Evolutionary conservation across 805 yeast genomes (phyloP).

Genomic region (Blastobotrys chiropterorum): DNA sequence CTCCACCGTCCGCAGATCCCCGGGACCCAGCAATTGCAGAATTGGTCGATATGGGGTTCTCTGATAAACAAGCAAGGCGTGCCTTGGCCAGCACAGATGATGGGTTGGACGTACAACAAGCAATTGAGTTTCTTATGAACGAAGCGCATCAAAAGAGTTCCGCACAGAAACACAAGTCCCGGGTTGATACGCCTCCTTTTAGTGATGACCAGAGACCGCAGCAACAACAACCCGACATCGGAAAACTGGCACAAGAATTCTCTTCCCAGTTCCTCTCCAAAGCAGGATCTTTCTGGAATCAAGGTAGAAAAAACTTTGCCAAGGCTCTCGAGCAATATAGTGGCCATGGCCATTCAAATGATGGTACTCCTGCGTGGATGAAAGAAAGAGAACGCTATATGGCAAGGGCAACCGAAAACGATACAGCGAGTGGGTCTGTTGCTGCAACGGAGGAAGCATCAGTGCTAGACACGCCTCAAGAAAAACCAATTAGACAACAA

Average conservation of each 20-base stretch:
- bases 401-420: conserved; percentile 20
- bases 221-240: conserved; percentile 28
- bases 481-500: not conserved
- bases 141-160: conserved; percentile 43
- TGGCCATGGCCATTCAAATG: conserved; percentile 27
- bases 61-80: conserved; percentile 48
- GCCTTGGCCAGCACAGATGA: conserved; percentile 49
- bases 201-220: conserved; percentile 11
- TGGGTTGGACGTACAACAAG: conserved; percentile 56
- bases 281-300: conserved; percentile 53
- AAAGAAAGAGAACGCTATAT: conserved; percentile 38
- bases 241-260: conserved; percentile 43
- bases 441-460: conserved; percentile 5
- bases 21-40: conserved; percentile 48
- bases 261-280: conserved; percentile 51
- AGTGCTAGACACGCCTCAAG: not conserved
- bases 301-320: conserved; percentile 54
- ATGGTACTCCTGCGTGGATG: conserved; percentile 71
- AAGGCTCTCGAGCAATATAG: conserved; percentile 58
- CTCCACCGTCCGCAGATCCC: conserved; percentile 11
- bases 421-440: not conserved
- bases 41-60: conserved; percentile 74
- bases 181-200: not conserved
- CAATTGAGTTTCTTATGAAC: conserved; percentile 61
- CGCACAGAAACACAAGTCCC: conserved; percentile 42